These are phyloP conservation scores for Brettanomyces nanus DNA, from an alignment of 805 yeast genomes.

Conservation along the genomic window DNA sequence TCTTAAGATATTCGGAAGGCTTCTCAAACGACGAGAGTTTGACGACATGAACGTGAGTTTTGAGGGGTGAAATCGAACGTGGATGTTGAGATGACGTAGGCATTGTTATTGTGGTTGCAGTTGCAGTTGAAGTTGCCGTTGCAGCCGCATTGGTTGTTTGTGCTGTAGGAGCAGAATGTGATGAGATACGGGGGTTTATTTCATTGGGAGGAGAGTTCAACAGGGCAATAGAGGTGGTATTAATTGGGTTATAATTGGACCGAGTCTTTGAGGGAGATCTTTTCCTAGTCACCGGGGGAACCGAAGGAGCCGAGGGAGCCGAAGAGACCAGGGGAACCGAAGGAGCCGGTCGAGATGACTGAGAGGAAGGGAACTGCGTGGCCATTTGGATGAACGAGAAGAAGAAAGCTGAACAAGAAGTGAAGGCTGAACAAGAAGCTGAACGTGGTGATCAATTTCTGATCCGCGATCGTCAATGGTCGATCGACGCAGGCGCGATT, in stretches of 20 bases:
- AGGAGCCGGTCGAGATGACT: too few relatives aligned
- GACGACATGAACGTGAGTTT: constrained; percentile 46
- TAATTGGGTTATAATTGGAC: constrained; percentile 24
- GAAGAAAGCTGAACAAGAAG: too few relatives aligned
- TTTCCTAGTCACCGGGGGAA: constrained; percentile 15
- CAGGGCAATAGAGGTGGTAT: constrained; percentile 9
- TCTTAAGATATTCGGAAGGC: constrained; percentile 57
- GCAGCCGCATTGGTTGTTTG: neutral
- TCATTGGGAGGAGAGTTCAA: constrained; percentile 8
- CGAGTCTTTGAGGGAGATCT: constrained; percentile 27
- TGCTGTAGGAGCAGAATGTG: neutral
- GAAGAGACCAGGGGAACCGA: too few relatives aligned
- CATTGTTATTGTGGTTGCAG: neutral
- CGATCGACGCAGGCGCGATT: too few relatives aligned
- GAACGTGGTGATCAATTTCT: too few relatives aligned
- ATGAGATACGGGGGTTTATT: neutral
- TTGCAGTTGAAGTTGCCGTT: neutral
- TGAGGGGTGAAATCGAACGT: constrained; percentile 8
- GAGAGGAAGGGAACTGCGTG: too few relatives aligned
- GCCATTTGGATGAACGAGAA: too few relatives aligned
- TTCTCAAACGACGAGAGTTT: constrained; percentile 70
- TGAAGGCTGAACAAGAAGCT: too few relatives aligned
- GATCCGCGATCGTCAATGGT: too few relatives aligned
- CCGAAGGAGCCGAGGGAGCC: too few relatives aligned
- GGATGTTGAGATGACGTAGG: neutral